Base-by-base conservation (phyloP, 208 protist genomes). In the Phytomonas francai region DNA sequence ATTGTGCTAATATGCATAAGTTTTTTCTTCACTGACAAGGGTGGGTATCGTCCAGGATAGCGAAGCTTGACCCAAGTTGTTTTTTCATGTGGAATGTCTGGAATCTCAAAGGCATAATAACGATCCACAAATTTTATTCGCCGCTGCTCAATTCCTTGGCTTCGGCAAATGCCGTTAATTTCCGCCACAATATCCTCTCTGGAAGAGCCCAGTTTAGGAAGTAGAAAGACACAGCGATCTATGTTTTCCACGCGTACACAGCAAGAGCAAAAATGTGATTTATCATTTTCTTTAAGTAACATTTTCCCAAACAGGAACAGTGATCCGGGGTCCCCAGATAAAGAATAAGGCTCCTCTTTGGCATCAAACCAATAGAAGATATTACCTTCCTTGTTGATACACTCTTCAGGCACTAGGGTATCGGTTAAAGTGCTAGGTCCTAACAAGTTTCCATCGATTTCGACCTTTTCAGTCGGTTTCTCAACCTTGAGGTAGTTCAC, bases 41-140 rank as follows among this genome's bases (percentile, higher is more conserved):
- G 79, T 2, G 87, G 81, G 68, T 85, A 92, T 58, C 74, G 81
- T n/a, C 79, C 87, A 0, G 82, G 72, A 76, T 96, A 97, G 57
- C 78, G 70, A 64, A 98, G 81, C 59, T 98, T 97, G 5, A 93
- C 81, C 90, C 94, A 98, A 34, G 77, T 65, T 49, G 66, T 77
- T 69, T 91, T 88, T 34, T 95, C 91, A 27, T 74, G 78, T 16
- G 88, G 92, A 49, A 98, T 80, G 14, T 59, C 77, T 3, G 67
- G 67, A 58, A 92, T 79, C 65, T 98, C 96, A 79, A 98, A 98
- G 1, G 87, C 86, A 74, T 98, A 98, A 75, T 95, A 97, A 0
- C 91, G 79, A 45, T 97, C 79, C 31, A 94, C 89, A 76, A 94
- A 87, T 69, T 97, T 97, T 59, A 97, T 76, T 34, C 79, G 78